These are phyloP conservation scores for Hibiscus mutabilis DNA, from an alignment of 345 rosid species.

Conservation along the genomic window DNA sequence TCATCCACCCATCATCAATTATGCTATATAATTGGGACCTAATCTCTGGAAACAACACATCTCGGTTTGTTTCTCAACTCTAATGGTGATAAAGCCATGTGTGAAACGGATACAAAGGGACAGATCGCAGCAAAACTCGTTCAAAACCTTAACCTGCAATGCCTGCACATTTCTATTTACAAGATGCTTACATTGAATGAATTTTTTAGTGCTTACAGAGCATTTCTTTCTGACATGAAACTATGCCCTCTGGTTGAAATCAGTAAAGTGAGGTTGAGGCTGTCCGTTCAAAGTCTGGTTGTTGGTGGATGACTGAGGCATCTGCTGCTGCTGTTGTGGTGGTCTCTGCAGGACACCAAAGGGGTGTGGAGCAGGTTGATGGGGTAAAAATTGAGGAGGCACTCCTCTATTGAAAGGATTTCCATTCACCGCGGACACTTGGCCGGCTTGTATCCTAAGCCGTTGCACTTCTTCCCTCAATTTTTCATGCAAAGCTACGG, in stretches of 20 bases:
- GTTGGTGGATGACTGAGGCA: slow-evolving; percentile 33
- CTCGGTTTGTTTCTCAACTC: slow-evolving; percentile 6
- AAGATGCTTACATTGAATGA: slow-evolving; percentile 4
- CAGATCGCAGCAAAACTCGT: slow-evolving; percentile 6
- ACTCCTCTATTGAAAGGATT: slow-evolving; percentile 40
- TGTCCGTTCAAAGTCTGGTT: slow-evolving; percentile 7
- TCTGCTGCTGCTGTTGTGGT: slow-evolving; percentile 25
- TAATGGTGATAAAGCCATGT: slow-evolving; percentile 12
- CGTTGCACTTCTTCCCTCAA: slow-evolving; percentile 78
- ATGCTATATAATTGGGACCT: slow-evolving; percentile 13
- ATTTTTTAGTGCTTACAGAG: background rate
- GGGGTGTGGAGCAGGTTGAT: slow-evolving; percentile 42
- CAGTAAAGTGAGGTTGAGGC: slow-evolving; percentile 9
- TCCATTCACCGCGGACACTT: slow-evolving; percentile 52
- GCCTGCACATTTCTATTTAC: slow-evolving; percentile 21
- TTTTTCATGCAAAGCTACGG: slow-evolving; percentile 74
- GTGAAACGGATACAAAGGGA: slow-evolving; percentile 16
- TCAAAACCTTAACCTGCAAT: slow-evolving; percentile 16
- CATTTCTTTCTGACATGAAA: slow-evolving; percentile 5
- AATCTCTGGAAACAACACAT: slow-evolving; percentile 9
- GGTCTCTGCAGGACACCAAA: slow-evolving; percentile 37
- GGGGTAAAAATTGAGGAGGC: slow-evolving; percentile 42
- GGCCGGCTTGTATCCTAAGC: slow-evolving; percentile 72
- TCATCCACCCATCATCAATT: slow-evolving; percentile 13
- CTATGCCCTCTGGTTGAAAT: slow-evolving; percentile 13